phyloP scores from a whole-genome alignment of 305 asterid genomes.

The Fraxinus latifolia region DNA sequence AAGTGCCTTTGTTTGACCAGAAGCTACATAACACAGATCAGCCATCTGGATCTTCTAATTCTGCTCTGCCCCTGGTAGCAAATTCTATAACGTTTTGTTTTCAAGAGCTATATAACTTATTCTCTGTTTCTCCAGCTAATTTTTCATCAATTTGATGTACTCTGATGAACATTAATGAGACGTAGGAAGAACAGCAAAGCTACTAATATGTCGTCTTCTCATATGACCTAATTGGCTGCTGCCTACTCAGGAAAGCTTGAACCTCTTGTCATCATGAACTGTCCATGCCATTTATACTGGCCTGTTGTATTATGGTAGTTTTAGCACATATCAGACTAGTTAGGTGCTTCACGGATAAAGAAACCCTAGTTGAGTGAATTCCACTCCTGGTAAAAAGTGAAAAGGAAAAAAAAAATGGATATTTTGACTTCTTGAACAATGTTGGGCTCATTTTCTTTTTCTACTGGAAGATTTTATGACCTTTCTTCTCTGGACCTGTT shows the following conservation, averaged over 20 bases:
- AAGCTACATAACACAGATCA: constrained; percentile 19
- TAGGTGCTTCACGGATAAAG: background rate
- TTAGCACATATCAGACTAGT: background rate
- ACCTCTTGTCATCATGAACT: background rate
- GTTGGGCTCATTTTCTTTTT: background rate
- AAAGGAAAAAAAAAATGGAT: background rate
- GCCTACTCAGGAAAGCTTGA: background rate
- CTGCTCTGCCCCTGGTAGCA: constrained; percentile 42
- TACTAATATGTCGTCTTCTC: background rate
- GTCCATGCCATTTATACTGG: background rate
- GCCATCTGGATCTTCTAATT: constrained; percentile 30
- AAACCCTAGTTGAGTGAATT: background rate
- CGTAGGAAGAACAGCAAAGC: background rate
- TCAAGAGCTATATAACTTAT: background rate
- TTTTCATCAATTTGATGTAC: background rate
- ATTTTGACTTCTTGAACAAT: background rate
- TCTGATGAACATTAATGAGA: background rate
- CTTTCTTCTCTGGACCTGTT: background rate
- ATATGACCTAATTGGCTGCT: constrained; percentile 3
- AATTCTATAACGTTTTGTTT: background rate
- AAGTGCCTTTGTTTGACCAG: constrained; percentile 19
- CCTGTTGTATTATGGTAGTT: background rate
- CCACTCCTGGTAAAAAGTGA: background rate
- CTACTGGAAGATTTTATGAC: background rate
- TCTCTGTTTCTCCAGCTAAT: background rate